These are phyloP conservation scores for Chaetomium tenue DNA, from an alignment of 495 filamentous ascomycete genomes.

Conservation along the genomic window DNA sequence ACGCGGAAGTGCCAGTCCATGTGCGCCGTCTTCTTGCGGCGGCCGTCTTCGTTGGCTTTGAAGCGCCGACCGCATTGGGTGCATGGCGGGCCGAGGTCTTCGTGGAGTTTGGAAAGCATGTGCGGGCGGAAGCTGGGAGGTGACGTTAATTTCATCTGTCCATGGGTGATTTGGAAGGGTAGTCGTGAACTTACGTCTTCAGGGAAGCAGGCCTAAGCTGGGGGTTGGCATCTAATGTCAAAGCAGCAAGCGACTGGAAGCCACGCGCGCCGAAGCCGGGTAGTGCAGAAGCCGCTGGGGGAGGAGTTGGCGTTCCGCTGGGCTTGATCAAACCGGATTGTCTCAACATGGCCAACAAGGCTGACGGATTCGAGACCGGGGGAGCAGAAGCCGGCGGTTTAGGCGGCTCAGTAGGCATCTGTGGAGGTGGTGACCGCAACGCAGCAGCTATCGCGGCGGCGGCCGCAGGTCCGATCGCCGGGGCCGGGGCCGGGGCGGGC, in stretches of 20 bases:
- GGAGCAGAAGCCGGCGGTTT: conserved; percentile 21
- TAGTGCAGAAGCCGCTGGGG: conserved; percentile 30
- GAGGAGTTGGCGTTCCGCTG: conserved; percentile 40
- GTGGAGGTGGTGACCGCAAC: conserved; percentile 28
- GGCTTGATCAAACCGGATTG: conserved; percentile 49
- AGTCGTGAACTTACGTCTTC: conserved; percentile 40
- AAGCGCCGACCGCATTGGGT: conserved; percentile 90
- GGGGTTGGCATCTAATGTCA: conserved; percentile 19
- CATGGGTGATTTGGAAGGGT: not conserved
- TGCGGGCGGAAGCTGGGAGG: conserved; percentile 64
- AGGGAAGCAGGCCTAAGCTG: conserved; percentile 19
- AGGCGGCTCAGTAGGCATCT: conserved; percentile 8
- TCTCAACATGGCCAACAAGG: conserved; percentile 50
- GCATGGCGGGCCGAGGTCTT: conserved; percentile 77
- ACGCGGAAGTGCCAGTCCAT: conserved; percentile 98
- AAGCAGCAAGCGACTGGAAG: conserved; percentile 7
- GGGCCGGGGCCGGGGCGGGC: not conserved
- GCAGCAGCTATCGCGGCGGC: conserved; percentile 29
- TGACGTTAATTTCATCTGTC: not conserved
- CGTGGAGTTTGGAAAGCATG: conserved; percentile 70
- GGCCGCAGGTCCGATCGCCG: conserved; percentile 14
- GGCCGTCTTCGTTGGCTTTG: conserved; percentile 69
- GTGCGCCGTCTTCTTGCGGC: conserved; percentile 82
- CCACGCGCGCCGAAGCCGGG: not conserved
- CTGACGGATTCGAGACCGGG: conserved; percentile 37